phyloP scores from a whole-genome alignment of 306 rosid species.

The Abrus precatorius region DNA sequence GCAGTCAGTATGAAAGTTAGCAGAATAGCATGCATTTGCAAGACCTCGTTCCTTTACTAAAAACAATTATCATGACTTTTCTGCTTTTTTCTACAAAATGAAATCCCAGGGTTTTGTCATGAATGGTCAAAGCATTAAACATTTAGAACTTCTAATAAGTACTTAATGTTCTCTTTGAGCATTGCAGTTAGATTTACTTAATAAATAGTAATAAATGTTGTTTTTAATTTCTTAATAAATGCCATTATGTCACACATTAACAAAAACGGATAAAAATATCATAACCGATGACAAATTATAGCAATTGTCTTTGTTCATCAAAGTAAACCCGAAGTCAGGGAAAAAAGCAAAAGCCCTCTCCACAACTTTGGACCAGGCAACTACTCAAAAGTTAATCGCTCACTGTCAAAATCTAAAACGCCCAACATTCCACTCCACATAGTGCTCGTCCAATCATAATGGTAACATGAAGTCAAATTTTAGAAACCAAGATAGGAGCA shows the following conservation, averaged over 20 bases:
- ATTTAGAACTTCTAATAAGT: background rate
- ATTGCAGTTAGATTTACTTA: background rate
- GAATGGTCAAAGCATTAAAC: background rate
- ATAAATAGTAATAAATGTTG: background rate
- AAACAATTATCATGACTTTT: background rate
- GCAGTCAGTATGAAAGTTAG: constrained; percentile 9
- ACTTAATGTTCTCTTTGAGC: background rate
- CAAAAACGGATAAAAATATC: constrained; percentile 12
- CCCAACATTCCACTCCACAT: constrained; percentile 5
- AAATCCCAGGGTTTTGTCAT: background rate
- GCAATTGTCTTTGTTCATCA: constrained; percentile 17
- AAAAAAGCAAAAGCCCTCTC: constrained; percentile 20
- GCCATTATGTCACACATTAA: background rate
- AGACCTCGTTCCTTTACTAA: background rate
- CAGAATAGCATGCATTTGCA: constrained; percentile 28
- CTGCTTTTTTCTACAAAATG: constrained; percentile 31
- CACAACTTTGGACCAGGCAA: constrained; percentile 41
- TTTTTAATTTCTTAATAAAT: background rate
- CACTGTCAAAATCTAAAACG: background rate
- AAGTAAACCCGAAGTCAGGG: background rate
- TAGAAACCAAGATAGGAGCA: constrained; percentile 10
- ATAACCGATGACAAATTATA: constrained; percentile 6
- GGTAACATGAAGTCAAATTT: constrained; percentile 30
- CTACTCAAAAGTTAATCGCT: background rate
- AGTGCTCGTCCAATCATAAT: constrained; percentile 10